Base-by-base conservation (phyloP, 2,329 filamentous ascomycete genomes). In the Elsinoe batatas region DNA sequence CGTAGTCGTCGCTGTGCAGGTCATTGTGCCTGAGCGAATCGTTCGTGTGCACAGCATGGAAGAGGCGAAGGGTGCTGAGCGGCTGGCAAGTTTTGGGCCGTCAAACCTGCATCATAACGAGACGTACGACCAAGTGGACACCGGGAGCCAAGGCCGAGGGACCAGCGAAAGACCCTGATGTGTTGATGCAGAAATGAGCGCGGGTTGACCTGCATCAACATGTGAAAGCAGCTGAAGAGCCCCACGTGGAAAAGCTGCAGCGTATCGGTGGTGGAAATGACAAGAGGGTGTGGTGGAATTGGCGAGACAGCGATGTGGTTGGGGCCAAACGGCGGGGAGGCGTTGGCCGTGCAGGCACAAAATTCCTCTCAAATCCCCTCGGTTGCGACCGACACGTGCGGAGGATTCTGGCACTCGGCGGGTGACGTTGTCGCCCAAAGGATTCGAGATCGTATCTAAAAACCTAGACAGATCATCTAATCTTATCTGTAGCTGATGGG, bases 1-100 rank as follows among this genome's bases (percentile, higher is more conserved):
- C 3, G 61, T 58, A 12, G 60, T 61, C 35, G 58, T 59, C 35
- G 53, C 55, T 37, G 56, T 60, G 53, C 49, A 44, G 15, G 56
- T 56, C 56, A 58, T 58, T 56, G 53, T 58, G 33, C 35, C 47
- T 26, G 47, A 37, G 12, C 35, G 26, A n/a, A 26, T 33, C 3
- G 32, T 51, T 13, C 47, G 32, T 46, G 32, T 22, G 40, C 8
- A 37, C 20, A 33, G 15, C 33, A 20, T 32, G 43, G 32, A 3
- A 2, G 35, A 11, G 7, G 17, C 3, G n/a, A 17, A 8, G 30
- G 18, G 33, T 17, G n/a, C 3, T 11, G 17, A 30, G 33, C 11
- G 12, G 50, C 13, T 18, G 36, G 30, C 26, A 46, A 55, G 32
- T 22, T 33, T 37, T 22, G 13, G 26, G 20, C 22, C 18, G 12